Base-by-base conservation (phyloP, 2,329 filamentous ascomycete genomes). In the Immersiporthe knoxdaviesiana region DNA sequence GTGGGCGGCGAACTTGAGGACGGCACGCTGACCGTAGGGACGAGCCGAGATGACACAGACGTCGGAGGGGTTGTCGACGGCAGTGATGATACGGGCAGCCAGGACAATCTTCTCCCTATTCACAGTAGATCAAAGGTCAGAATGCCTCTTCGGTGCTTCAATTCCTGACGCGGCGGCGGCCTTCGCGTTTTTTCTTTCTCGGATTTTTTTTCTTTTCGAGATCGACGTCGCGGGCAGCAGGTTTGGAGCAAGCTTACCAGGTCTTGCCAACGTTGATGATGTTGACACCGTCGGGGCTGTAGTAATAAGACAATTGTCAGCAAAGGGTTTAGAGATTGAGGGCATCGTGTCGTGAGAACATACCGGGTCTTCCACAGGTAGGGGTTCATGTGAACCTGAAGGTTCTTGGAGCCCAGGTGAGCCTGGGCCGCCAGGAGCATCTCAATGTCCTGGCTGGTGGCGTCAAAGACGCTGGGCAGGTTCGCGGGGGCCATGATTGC, bases 211-310 rank as follows among this genome's bases (percentile, higher is more conserved):
- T 11, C 30, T 64, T 30, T 35, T 54, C 62, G 56, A 59, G n/a
- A 8, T 58, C 37, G 21, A 37, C 3, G 21, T 61, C 30, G 62
- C 16, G 69, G 70, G 41, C 11, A 56, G 18, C 24, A n/a, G n/a
- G n/a, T n/a, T 67, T 63, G 63, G 64, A 16, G 21, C 30, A 72
- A 83, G 8, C 91, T 76, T 91, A 97, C 94, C 94, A 99, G 85
- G 96, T 99, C 93, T 99, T 99, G 88, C 95, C 94, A 85, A 99
- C 93, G 91, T 99, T 99, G 85, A 99, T 89, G 77, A 99, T 90
- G 84, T 99, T 99, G 87, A 99, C 91, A 86, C 96, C 96, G 80
- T 99, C 97, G 76, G 93, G 91, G 82, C 96, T 93, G 83, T 94
- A 97, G 14, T 18, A 32, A 30, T 14, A 12, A n/a, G n/a, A n/a